Conservation (phyloP, 768 basidiomycete species). For the Suillus subalutaceus region DNA sequence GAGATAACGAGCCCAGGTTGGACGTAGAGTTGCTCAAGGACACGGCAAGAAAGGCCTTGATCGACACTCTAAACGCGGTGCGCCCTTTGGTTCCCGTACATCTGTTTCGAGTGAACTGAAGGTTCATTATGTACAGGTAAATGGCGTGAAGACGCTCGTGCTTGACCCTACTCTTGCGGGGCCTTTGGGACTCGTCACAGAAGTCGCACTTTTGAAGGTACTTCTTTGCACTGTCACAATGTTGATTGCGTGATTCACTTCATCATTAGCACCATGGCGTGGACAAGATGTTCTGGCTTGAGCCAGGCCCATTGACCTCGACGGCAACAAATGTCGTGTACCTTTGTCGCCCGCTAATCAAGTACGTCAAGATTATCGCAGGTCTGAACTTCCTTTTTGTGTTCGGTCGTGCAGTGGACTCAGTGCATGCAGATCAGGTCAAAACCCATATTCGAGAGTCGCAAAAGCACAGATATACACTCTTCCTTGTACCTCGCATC, state of each 20-base stretch:
- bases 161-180: constrained; percentile 87
- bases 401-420: constrained; percentile 29
- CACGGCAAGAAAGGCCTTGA: constrained; percentile 74
- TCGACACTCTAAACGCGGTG: constrained; percentile 86
- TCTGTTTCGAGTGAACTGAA: neutral
- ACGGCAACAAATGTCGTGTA: constrained; percentile 91
- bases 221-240: constrained; percentile 8
- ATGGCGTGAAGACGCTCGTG: constrained; percentile 96
- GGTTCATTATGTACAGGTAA: constrained; percentile 53
- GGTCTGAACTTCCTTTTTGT: constrained; percentile 52
- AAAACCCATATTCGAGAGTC: constrained; percentile 74
- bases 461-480: constrained; percentile 80
- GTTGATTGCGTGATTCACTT: constrained; percentile 13
- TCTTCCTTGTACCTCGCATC: constrained; percentile 84
- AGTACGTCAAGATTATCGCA: constrained; percentile 86
- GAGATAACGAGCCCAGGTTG: constrained; percentile 43
- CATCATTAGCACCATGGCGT: constrained; percentile 90
- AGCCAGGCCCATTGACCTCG: constrained; percentile 81
- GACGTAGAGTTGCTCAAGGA: constrained; percentile 75
- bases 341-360: constrained; percentile 86
- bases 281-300: constrained; percentile 99
- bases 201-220: constrained; percentile 92
- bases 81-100: constrained; percentile 13
- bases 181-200: constrained; percentile 92
- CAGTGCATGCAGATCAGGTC: constrained; percentile 75